Evolutionary conservation across 2,329 filamentous ascomycete genomes (phyloP), one percentile per base, ranked within the genome.

Genomic region (Fusarium penzigii): DNA sequence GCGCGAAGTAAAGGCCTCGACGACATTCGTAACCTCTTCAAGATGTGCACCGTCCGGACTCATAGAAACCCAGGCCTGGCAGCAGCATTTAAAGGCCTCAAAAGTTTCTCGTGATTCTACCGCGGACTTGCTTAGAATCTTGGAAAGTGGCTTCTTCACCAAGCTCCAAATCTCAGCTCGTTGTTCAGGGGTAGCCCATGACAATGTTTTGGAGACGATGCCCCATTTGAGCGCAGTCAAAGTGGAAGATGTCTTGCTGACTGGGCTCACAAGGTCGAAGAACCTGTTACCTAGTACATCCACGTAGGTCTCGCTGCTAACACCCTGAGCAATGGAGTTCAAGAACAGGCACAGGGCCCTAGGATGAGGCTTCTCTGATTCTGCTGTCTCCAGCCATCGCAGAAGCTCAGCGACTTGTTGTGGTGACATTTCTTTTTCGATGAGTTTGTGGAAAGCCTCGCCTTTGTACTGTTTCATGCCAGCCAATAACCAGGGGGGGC

Each of bases 401-500:
- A 82, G 54, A 5, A 80, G 52, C 6, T 72, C 72, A 2, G 68
- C 44, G 7, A 81, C 65, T 51, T 80, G 78, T n/a, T 71, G 68
- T 3, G 70, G 65, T 2, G 75, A 79, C 44, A 81, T 64, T 3
- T 77, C 72, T 12, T 72, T 68, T 51, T 79, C 75, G 14, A 81
- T 59, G 36, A 67, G 52, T 14, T 50, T 49, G n/a, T 52, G 64
- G 42, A 61, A 55, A 12, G 49, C 52, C 17, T 63, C 52, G 3
- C 59, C 49, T 0, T 55, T 51, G 17, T 60, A 58, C 8, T 50
- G 52, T 17, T 41, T 50, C n/a, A 50, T 61, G 5, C 60, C 61
- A 10, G 70, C 56, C 3, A 56, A 56, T 17, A 70, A 65, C 73
- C 73, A 75, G 1, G 71, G 69, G 2, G 68, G 72, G 7, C 44